phyloP scores from a whole-genome alignment of 768 basidiomycete species.

The Macrolepiota dolichaula region DNA sequence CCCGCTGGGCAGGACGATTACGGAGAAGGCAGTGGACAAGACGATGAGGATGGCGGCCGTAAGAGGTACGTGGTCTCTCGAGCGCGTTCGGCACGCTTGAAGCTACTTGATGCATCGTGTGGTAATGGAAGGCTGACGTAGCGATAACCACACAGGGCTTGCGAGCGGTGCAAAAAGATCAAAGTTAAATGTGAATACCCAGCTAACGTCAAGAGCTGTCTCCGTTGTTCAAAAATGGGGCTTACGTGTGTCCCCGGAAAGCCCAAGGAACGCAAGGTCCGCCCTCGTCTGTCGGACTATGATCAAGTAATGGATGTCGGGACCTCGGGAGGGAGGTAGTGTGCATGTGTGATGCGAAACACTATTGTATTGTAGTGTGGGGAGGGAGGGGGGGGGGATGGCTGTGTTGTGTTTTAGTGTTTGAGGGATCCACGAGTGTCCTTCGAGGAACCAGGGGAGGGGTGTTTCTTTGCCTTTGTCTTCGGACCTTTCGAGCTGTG shows the following conservation, averaged over 20 bases:
- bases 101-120: too few species aligned
- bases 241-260: slow-evolving; percentile 6
- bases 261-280: slow-evolving; percentile 1
- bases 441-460: not conserved
- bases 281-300: slow-evolving; percentile 2
- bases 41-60: slow-evolving; percentile 1
- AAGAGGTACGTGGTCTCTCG: slow-evolving; percentile 6
- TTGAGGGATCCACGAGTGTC: not conserved
- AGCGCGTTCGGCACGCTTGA: too few species aligned
- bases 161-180: slow-evolving; percentile 11
- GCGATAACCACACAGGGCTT: slow-evolving; percentile 1
- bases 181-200: slow-evolving; percentile 12
- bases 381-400: not conserved
- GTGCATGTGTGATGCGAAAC: not conserved
- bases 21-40: not conserved
- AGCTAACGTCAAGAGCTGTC: not conserved
- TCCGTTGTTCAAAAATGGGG: slow-evolving; percentile 5
- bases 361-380: not conserved
- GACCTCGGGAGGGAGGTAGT: not conserved
- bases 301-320: slow-evolving; percentile 10
- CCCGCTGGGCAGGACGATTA: not conserved
- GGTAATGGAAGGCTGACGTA: not conserved
- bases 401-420: not conserved
- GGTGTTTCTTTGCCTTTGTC: not conserved
- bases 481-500: not conserved